A percentile compares a stretch with the other conserved stretches of the same genome.
These are phyloP conservation scores for Fraxinus platypoda DNA, from an alignment of 305 asterid genomes.

Conservation along the genomic window DNA sequence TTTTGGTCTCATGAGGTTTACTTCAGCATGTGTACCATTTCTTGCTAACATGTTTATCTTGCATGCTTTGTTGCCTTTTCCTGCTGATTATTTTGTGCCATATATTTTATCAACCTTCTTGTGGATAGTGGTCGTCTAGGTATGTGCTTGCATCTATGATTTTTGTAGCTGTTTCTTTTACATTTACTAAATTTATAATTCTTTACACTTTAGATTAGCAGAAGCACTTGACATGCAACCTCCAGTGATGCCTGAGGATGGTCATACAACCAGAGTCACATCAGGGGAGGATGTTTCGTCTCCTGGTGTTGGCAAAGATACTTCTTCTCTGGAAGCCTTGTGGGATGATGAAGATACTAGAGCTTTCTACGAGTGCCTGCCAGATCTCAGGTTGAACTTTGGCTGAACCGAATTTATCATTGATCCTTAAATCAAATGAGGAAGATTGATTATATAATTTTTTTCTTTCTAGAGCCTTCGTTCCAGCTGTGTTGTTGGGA, in stretches of 20 bases:
- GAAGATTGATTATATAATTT: conserved; percentile 28
- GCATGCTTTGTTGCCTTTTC: background rate
- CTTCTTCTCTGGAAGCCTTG: conserved; percentile 73
- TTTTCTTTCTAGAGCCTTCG: conserved; percentile 74
- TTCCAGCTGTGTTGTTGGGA: conserved; percentile 97
- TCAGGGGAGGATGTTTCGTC: conserved; percentile 85
- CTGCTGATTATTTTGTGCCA: conserved; percentile 16
- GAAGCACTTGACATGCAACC: conserved; percentile 98
- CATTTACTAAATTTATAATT: conserved; percentile 18
- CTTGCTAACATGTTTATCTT: background rate
- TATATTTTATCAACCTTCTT: conserved; percentile 1
- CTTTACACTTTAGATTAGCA: conserved; percentile 61
- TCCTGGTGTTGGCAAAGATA: conserved; percentile 71
- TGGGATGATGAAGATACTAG: conserved; percentile 99
- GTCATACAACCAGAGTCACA: conserved; percentile 93
- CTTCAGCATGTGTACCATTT: background rate
- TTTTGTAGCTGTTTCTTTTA: conserved; percentile 10
- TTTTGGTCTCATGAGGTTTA: background rate
- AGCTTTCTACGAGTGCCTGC: conserved; percentile 92
- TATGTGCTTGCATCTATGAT: conserved; percentile 11
- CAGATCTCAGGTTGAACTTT: conserved; percentile 75
- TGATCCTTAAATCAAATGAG: conserved; percentile 20
- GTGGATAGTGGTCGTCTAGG: background rate
- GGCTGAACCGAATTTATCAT: conserved; percentile 18
- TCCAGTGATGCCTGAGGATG: conserved; percentile 98